phyloP scores from a whole-genome alignment of 1,284 basidiomycete species.

The Porodaedalea pini region DNA sequence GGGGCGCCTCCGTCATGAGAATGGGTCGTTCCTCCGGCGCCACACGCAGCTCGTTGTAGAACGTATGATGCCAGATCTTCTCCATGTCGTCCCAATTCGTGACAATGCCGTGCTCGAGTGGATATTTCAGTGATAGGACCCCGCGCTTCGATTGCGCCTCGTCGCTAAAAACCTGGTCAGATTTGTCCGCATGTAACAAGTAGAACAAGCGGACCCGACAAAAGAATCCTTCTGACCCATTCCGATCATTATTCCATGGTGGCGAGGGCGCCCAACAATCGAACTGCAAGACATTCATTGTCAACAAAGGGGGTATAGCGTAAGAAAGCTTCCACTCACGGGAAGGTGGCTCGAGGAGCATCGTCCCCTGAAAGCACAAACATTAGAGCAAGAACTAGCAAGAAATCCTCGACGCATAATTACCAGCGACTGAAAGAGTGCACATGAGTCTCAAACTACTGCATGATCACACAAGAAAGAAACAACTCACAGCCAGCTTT shows the following conservation, averaged over 20 bases:
- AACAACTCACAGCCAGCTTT: slow-evolving; percentile 54
- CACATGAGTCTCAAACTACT: slow-evolving; percentile 14
- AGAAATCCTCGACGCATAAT: neutral
- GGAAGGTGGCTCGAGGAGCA: slow-evolving; percentile 74
- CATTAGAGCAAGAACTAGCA: neutral
- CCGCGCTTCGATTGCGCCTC: slow-evolving; percentile 96
- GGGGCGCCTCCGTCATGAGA: slow-evolving; percentile 86
- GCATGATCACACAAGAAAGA: slow-evolving; percentile 12
- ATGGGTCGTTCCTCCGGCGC: slow-evolving; percentile 90
- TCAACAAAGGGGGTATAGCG: neutral
- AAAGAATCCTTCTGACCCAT: slow-evolving; percentile 89
- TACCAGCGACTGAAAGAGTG: slow-evolving; percentile 33
- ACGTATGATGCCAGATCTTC: slow-evolving; percentile 93
- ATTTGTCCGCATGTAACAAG: neutral
- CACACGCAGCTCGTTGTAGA: slow-evolving; percentile 86
- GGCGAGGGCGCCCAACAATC: slow-evolving; percentile 89
- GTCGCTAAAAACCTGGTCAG: slow-evolving; percentile 50
- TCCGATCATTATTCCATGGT: slow-evolving; percentile 91
- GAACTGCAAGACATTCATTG: slow-evolving; percentile 47
- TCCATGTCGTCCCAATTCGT: slow-evolving; percentile 98
- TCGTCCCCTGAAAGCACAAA: slow-evolving; percentile 56
- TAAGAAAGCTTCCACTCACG: slow-evolving; percentile 37
- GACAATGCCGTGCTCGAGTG: slow-evolving; percentile 82
- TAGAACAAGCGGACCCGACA: slow-evolving; percentile 60
- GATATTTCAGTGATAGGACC: slow-evolving; percentile 90